Base-by-base conservation (phyloP, 1,284 basidiomycete species). In the Marasmius tenuissimus region DNA sequence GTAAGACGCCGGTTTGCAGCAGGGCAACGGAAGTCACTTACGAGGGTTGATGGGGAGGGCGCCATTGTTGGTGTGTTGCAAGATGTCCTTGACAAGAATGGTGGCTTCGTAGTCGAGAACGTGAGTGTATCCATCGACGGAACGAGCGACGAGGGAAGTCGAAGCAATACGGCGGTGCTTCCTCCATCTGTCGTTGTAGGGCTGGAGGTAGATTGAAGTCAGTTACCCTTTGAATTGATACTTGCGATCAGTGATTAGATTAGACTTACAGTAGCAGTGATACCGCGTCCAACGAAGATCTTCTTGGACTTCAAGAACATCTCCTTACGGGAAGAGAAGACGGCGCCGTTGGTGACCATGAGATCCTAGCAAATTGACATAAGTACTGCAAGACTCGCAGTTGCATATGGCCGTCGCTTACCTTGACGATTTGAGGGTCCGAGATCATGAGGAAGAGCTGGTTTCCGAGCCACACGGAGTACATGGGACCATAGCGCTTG, bases 361-460 rank as follows among this genome's bases (percentile, higher is more conserved):
- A 81, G 69, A 63, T 81, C 79, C 35, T 27, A 27, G 27, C 27
- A 27, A 27, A 4, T 27, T 4, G 27, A 27, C 27, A 27, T 27
- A 4, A 27, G 27, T 4, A 27, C 2, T 27, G 27, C 27, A 27
- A 27, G 2, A 27, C 27, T 27, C 4, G 27, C 27, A 27, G 2
- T 27, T 27, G 27, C 2, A 27, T 4, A 27, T 4, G 27, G 2
- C 27, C 4, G 27, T 27, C 4, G 4, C 27, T 27, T 4, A 27
- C 27, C 27, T 49, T 49, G 11, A 49, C 78, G 11, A 79, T 68
- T 12, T 69, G 64, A 4, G 80, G 75, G 65, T 80, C 78, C 8
- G 75, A 77, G n/a, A 81, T 65, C 39, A 80, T 72, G 54, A 81
- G 72, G 58, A 80, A 78, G 39, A 78, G 76, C 62, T 81, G 78